A percentile compares a stretch with the other conserved stretches of the same genome.
Evolutionary conservation across 1,139 yeast species (phyloP).

Genomic region (Kodamaea derodonti): DNA sequence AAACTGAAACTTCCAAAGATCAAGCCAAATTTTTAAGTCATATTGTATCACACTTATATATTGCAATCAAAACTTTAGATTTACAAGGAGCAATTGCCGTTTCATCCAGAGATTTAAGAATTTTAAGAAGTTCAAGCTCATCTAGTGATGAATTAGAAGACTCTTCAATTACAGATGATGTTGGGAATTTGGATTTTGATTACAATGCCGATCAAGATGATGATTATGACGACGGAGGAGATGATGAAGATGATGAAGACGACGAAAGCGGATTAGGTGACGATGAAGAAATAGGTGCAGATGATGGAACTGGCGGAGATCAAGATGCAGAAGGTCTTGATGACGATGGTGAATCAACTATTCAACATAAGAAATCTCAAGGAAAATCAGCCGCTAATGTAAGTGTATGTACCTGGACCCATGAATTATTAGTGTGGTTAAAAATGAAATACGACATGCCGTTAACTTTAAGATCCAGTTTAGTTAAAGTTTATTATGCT

Average conservation of each 20-base stretch:
- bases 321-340: slow-evolving; percentile 29
- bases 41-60: slow-evolving; percentile 72
- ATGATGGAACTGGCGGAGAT: slow-evolving; percentile 27
- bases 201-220: slow-evolving; percentile 15
- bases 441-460: slow-evolving; percentile 84
- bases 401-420: slow-evolving; percentile 82
- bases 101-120: slow-evolving; percentile 57
- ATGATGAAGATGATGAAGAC: slow-evolving; percentile 41
- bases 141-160: slow-evolving; percentile 1
- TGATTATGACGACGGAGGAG: slow-evolving; percentile 26
- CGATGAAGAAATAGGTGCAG: slow-evolving; percentile 36
- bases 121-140: slow-evolving; percentile 18
- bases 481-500: slow-evolving; percentile 71
- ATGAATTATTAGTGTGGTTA: slow-evolving; percentile 77
- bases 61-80: slow-evolving; percentile 75
- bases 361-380: slow-evolving; percentile 56
- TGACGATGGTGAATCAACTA: slow-evolving; percentile 34
- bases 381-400: slow-evolving; percentile 73
- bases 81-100: slow-evolving; percentile 70
- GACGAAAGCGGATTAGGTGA: slow-evolving; percentile 23
- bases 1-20: slow-evolving; percentile 64
- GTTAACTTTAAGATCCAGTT: slow-evolving; percentile 51
- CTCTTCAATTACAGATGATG: slow-evolving; percentile 14
- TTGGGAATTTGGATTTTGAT: slow-evolving; percentile 11
- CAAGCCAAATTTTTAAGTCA: slow-evolving; percentile 75